Evolutionary conservation across 2,329 filamentous ascomycete species (phyloP).

Genomic region (Paecilomyces variotii): DNA sequence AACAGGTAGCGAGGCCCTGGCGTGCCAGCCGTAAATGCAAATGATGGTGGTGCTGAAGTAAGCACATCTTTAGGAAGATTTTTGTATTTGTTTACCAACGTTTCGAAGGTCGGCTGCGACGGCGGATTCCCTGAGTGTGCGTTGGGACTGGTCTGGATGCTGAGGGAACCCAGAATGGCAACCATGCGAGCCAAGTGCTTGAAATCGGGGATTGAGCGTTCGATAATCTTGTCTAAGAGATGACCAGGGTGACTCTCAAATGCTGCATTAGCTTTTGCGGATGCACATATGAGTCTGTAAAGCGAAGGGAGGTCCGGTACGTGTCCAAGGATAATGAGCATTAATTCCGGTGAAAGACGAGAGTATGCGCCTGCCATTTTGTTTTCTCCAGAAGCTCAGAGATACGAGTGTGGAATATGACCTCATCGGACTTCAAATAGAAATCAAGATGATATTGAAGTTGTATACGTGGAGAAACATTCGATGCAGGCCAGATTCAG

Average conservation of each 20-base stretch:
- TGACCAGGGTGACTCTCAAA: neutral
- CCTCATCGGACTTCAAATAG: neutral
- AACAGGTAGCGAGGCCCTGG: conserved; percentile 1
- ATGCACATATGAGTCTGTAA: conserved; percentile 3
- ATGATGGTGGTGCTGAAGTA: conserved; percentile 1
- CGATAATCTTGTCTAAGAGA: conserved; percentile 3
- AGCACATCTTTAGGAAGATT: conserved; percentile 1
- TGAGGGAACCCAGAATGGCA: conserved; percentile 2
- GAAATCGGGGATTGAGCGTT: conserved; percentile 4
- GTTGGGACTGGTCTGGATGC: neutral
- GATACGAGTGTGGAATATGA: neutral
- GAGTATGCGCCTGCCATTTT: neutral
- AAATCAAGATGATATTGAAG: neutral
- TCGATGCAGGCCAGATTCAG: neutral
- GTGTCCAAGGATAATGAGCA: neutral
- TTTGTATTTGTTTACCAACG: neutral
- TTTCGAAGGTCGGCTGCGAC: neutral
- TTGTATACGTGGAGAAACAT: neutral
- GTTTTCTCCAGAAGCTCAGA: neutral
- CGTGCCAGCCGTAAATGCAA: neutral
- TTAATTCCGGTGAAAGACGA: neutral
- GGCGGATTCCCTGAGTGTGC: neutral
- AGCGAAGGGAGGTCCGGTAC: conserved; percentile 1
- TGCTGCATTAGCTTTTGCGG: neutral
- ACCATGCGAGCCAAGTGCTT: conserved; percentile 5